Base-by-base conservation (phyloP, 1,284 basidiomycete species). In the Ustilago trichophora region DNA sequence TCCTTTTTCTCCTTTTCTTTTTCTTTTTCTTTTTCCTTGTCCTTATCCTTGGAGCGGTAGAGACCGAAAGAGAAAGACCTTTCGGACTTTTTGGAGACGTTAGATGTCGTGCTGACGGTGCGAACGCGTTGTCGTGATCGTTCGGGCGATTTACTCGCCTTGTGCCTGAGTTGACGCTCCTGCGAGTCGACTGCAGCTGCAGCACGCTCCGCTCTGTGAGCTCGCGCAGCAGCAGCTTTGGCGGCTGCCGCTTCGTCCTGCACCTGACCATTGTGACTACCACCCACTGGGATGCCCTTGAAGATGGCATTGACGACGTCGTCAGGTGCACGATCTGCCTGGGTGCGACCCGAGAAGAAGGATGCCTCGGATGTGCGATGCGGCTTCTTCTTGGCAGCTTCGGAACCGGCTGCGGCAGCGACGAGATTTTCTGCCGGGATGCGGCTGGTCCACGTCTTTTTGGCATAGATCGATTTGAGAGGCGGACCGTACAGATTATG, bases 261-360 rank as follows among this genome's bases (percentile, higher is more conserved):
- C 2, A 24, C 5, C 26, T 26, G 48, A 4, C 41, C 47, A 18
- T 47, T 46, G 31, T 54, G 49, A 33, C 62, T 57, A 15, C 66
- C 60, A 21, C 66, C 66, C 8, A 69, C 54, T 15, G 50, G 33
- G 12, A 71, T 63, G 21, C 68, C 63, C 21, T 58, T 58, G 55
- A 75, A 75, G 43, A 75, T 68, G 36, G 71, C 71, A 22, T 68
- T 56, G 41, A 75, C 53, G 4, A 75, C 32, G 15, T 68, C 64
- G 26, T 75, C 72, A 13, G 73, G 72, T 7, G 63, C 52, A 7
- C 66, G 54, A 18, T 74, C 73, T 6, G 55, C 56, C 43, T 72
- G 63, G 11, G 36, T 50, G 10, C 46, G 48, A 18, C 44, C 46
- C 11, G 55, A 53, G 41, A 72, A 55, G 22, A 52, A 40, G 21